Base-by-base conservation (phyloP, 257 asterid species). In the Rubia yunnanensis region DNA sequence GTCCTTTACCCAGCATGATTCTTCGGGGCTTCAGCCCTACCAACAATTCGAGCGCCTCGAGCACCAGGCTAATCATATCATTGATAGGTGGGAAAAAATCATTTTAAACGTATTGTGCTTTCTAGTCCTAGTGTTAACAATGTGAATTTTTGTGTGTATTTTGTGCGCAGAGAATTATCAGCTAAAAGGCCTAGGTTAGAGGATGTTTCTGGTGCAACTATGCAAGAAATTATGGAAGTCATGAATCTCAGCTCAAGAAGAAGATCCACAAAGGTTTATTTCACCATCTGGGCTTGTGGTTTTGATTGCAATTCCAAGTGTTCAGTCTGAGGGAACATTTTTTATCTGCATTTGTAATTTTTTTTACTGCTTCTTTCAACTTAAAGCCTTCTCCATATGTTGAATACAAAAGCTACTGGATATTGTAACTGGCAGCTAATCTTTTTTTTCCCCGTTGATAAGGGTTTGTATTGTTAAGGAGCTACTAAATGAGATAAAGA, bases 211-310 rank as follows among this genome's bases (percentile, higher is more conserved):
- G 89, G 85, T 72, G 94, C 88, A 11, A 82, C 72, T 38, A 77
- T 80, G 36, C 89, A 86, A 31, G 96, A 91, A 72, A 73, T 91
- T 54, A 72, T 86, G 91, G 97, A 88, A 78, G 78, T 79, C 67
- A 83, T 91, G 91, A 85, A 75, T 74, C 84, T 63, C 54, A 86
- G 94, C 63, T 71, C 55, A 75, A 72, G 84, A 79, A 86, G 70
- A 79, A 86, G 73, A 80, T 88, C 89, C 31, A 84, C 68, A 81
- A 88, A 82, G 96, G 97, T 90, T 63, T 53, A 69, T 36, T 63
- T 56, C 1, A 22, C 30, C 9, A 24, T 53, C 44, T 58, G n/a
- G 71, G 50, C 17, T 41, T 58, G 48, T 55, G 60, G 36, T 70
- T 13, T 36, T 15, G 30, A 38, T 8, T 5, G 36, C 14, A 24